Evolutionary conservation across 2,329 filamentous ascomycete species (phyloP).

Genomic region (Diaporthe destruens): DNA sequence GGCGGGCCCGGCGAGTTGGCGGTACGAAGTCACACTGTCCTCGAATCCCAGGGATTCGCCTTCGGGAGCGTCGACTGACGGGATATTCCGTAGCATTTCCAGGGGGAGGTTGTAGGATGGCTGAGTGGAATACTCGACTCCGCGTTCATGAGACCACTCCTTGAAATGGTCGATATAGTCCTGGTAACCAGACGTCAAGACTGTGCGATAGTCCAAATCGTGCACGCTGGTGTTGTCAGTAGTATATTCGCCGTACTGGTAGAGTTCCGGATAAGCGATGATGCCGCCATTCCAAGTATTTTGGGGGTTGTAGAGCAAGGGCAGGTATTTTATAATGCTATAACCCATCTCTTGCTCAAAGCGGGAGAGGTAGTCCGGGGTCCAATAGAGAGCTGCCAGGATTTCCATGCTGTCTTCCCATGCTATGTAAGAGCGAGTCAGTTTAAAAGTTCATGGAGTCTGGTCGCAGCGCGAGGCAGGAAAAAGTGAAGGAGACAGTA

Average conservation of each 20-base stretch:
- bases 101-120: slow-evolving; percentile 56
- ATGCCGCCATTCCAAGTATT: slow-evolving; percentile 13
- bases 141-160: slow-evolving; percentile 50
- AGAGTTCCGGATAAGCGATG: slow-evolving; percentile 23
- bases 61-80: slow-evolving; percentile 55
- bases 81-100: slow-evolving; percentile 56
- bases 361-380: slow-evolving; percentile 46
- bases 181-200: slow-evolving; percentile 13
- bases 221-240: slow-evolving; percentile 22
- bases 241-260: slow-evolving; percentile 30
- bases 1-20: slow-evolving; percentile 55
- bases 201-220: slow-evolving; percentile 5
- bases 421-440: not conserved
- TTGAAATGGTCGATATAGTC: slow-evolving; percentile 50
- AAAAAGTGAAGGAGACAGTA: not conserved
- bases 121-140: slow-evolving; percentile 54
- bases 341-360: slow-evolving; percentile 53
- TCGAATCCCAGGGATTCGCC: slow-evolving; percentile 55
- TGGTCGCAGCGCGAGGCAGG: not conserved
- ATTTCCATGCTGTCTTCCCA: slow-evolving; percentile 55
- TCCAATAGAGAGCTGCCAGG: slow-evolving; percentile 53
- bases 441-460: not conserved
- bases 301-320: slow-evolving; percentile 46
- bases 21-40: slow-evolving; percentile 54
- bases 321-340: slow-evolving; percentile 49